Evolutionary conservation across 352 stramenopile species (phyloP).

Genomic region (Pythium angustatum): DNA sequence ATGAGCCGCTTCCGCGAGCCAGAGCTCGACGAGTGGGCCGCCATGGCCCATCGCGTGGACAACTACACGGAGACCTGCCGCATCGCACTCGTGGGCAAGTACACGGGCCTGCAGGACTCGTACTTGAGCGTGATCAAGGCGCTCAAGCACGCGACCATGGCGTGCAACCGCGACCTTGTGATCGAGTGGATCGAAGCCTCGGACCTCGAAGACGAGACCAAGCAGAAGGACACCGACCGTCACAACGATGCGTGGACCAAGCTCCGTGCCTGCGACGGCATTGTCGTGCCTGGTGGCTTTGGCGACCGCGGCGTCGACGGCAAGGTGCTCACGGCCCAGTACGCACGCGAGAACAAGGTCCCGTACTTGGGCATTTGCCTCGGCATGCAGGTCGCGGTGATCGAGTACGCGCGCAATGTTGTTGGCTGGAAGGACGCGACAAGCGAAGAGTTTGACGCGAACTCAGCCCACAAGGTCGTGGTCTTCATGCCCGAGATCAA

Average conservation of each 20-base stretch:
- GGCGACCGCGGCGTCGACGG: constrained; percentile 97
- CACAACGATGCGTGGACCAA: constrained; percentile 92
- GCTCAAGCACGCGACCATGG: constrained; percentile 95
- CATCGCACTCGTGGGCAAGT: constrained; percentile 99
- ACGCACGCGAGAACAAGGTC: constrained; percentile 94
- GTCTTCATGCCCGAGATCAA: constrained; percentile 99
- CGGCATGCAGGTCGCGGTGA: constrained; percentile 94
- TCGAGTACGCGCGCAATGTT: constrained; percentile 97
- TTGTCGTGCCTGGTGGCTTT: constrained; percentile 99
- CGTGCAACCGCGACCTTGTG: constrained; percentile 91
- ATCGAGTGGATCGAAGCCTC: constrained; percentile 98
- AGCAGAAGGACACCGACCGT: constrained; percentile 64
- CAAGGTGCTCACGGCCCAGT: constrained; percentile 96
- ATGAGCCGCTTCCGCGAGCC: constrained; percentile 87
- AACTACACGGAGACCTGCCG: constrained; percentile 89
- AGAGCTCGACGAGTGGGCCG: constrained; percentile 76
- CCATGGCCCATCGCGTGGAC: constrained; percentile 95
- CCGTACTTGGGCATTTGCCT: constrained; percentile 99
- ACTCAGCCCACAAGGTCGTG: constrained; percentile 92
- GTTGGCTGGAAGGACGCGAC: constrained; percentile 93
- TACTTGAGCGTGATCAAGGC: constrained; percentile 99
- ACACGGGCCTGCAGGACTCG: constrained; percentile 98
- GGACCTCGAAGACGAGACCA: constrained; percentile 89
- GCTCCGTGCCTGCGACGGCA: constrained; percentile 91
- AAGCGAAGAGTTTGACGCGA: constrained; percentile 94